phyloP scores from a whole-genome alignment of 768 basidiomycete species.

The Melanogaster broomeanus region DNA sequence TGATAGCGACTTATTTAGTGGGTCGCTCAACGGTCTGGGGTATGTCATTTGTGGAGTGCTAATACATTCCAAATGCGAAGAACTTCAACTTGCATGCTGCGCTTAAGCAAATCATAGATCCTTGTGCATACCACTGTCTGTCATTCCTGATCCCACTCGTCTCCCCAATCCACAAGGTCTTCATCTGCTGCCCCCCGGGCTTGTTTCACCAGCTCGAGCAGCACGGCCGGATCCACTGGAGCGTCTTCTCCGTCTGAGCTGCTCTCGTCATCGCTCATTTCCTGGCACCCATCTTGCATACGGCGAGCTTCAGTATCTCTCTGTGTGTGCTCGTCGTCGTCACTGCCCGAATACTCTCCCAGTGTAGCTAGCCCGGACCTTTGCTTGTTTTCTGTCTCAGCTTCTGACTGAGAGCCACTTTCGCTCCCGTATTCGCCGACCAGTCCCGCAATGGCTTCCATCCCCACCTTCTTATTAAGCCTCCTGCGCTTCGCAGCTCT shows the following conservation, averaged over 20 bases:
- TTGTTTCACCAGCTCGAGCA: conserved; percentile 27
- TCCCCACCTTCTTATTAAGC: conserved; percentile 51
- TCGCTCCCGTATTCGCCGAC: conserved; percentile 64
- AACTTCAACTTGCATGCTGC: too few species aligned
- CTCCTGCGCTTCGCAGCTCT: conserved; percentile 55
- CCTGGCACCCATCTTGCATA: background rate
- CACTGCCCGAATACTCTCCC: conserved; percentile 25
- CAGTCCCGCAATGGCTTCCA: conserved; percentile 56
- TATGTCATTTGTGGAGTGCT: background rate
- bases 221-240: conserved; percentile 15
- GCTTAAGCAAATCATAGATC: too few species aligned
- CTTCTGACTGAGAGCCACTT: conserved; percentile 37
- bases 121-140: background rate
- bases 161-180: conserved; percentile 33
- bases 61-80: too few species aligned
- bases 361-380: conserved; percentile 19
- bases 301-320: background rate
- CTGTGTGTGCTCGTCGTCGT: conserved; percentile 6
- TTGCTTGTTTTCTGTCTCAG: conserved; percentile 7
- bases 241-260: conserved; percentile 6
- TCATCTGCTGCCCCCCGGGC: conserved; percentile 25
- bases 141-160: conserved; percentile 25
- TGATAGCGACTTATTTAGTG: background rate
- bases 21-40: too few species aligned
- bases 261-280: conserved; percentile 13